Evolutionary conservation across 768 basidiomycete species (phyloP).

Genomic region (Rhizopogon vinicolor): DNA sequence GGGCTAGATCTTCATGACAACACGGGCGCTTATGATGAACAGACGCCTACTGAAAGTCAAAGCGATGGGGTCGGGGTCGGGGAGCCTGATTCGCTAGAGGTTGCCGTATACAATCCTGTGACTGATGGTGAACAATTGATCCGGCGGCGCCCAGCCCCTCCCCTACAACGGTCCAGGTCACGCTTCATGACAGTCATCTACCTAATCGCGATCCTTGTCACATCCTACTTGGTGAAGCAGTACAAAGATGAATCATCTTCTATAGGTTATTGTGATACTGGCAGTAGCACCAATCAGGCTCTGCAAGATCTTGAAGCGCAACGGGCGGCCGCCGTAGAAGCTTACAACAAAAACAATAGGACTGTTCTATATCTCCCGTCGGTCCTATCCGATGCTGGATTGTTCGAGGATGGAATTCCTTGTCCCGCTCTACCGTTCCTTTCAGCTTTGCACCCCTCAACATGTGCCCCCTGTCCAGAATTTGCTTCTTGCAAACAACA

Average conservation of each 20-base stretch:
- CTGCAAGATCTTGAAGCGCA: conserved; percentile 45
- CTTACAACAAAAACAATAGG: conserved; percentile 54
- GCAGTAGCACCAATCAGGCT: conserved; percentile 51
- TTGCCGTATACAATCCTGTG: conserved; percentile 34
- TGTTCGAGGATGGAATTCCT: conserved; percentile 27
- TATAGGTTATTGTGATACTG: conserved; percentile 76
- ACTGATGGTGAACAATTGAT: conserved; percentile 26
- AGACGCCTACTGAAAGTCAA: conserved; percentile 14
- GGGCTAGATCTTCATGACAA: conserved; percentile 18
- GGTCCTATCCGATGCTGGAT: conserved; percentile 20
- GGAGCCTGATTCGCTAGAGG: conserved; percentile 17
- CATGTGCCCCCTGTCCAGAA: conserved; percentile 70
- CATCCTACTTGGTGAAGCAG: conserved; percentile 31
- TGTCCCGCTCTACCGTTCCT: conserved; percentile 55
- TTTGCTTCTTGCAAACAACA: conserved; percentile 59
- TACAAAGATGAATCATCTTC: conserved; percentile 66
- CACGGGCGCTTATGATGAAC: neutral
- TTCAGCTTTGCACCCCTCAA: conserved; percentile 52
- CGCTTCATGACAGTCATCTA: conserved; percentile 41
- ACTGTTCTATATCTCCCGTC: conserved; percentile 37
- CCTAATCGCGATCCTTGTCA: conserved; percentile 29
- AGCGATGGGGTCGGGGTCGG: conserved; percentile 10
- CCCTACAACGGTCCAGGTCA: conserved; percentile 13
- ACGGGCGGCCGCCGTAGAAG: conserved; percentile 42
- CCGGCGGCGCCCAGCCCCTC: conserved; percentile 8